Base-by-base conservation (phyloP, 768 basidiomycete genomes). In the Xanthoconium purpureum region DNA sequence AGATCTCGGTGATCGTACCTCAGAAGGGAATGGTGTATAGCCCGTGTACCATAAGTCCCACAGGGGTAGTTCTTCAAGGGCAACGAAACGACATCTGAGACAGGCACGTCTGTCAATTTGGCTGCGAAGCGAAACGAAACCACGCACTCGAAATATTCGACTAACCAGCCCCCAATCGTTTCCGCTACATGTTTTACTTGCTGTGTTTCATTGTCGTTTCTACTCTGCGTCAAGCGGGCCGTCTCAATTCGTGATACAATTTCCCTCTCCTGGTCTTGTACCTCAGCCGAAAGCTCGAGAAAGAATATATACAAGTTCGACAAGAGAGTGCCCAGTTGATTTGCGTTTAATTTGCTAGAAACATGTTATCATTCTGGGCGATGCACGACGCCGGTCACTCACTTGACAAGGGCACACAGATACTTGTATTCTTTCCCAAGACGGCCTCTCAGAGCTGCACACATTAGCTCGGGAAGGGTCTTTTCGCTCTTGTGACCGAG, bases 1-100 rank as follows among this genome's bases (percentile, higher is more conserved):
- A 12, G 36, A 10, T 13, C 10, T 20, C 3, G 47, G 33, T 33
- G 24, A 15, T 63, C 75, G 45, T 59, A 89, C 88, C 74, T 91
- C 87, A 12, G 80, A 78, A 3, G 88, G 85, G 58, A 88, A 87
- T 1, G 84, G 80, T 3, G 81, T 76, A 7, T 71, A 65, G 6
- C 87, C 85, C 0, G 84, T 89, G 55, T 84, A 89, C 88, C 88
- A 91, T 10, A 89, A 69, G 53, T 87, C 84, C 83, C 85, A 90
- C 30, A 91, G 70, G 14, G 72, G 68, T 3, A 70, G 56, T 6
- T 79, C 77, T 52, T 87, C 86, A 0, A 84, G 73, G 4, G 79
- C 74, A 14, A 72, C 58, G 11, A 82, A 58, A 14, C 75, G 69
- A 8, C 68, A 67, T 49, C 85, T 87, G 59, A 11, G 30, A 47